These are phyloP conservation scores for Lasiosphaeria hispida DNA, from an alignment of 495 filamentous ascomycete species.

Conservation along the genomic window DNA sequence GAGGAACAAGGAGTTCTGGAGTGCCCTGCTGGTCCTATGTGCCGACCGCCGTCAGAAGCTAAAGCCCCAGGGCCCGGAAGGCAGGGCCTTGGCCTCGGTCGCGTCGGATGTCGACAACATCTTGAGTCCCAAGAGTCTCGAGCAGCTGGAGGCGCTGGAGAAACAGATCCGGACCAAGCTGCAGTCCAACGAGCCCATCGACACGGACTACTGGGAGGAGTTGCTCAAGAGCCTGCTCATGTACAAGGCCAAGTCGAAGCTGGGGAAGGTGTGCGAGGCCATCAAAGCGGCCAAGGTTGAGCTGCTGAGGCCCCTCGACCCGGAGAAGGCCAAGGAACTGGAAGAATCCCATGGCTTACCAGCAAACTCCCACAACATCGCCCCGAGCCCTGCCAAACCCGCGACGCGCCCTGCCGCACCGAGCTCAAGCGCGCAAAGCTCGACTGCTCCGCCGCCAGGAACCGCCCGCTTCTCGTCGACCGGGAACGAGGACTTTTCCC, in stretches of 20 bases:
- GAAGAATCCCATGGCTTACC: constrained; percentile 30
- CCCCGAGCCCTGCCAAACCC: constrained; percentile 20
- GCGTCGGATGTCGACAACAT: constrained; percentile 84
- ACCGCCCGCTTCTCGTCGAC: constrained; percentile 71
- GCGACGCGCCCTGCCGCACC: constrained; percentile 23
- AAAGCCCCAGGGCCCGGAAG: constrained; percentile 59
- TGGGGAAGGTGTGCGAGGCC: constrained; percentile 75
- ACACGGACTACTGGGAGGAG: constrained; percentile 97
- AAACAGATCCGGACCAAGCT: constrained; percentile 80
- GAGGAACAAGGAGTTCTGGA: constrained; percentile 86
- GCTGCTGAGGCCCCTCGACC: constrained; percentile 64
- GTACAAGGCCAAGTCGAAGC: constrained; percentile 86
- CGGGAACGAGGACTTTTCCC: constrained; percentile 82
- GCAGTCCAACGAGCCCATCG: constrained; percentile 84
- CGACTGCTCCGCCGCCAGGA: constrained; percentile 49
- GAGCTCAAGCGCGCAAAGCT: constrained; percentile 25
- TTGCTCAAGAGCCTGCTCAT: constrained; percentile 78
- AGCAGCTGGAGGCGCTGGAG: constrained; percentile 81
- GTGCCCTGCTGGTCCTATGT: constrained; percentile 83
- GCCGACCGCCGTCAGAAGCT: constrained; percentile 69
- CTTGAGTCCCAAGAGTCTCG: constrained; percentile 78
- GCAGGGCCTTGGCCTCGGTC: constrained; percentile 75
- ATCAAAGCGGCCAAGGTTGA: constrained; percentile 73
- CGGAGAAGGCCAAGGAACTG: constrained; percentile 62
- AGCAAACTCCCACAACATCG: constrained; percentile 14